Evolutionary conservation across 306 rosid species (phyloP).

Genomic region (Biancaea sappan): DNA sequence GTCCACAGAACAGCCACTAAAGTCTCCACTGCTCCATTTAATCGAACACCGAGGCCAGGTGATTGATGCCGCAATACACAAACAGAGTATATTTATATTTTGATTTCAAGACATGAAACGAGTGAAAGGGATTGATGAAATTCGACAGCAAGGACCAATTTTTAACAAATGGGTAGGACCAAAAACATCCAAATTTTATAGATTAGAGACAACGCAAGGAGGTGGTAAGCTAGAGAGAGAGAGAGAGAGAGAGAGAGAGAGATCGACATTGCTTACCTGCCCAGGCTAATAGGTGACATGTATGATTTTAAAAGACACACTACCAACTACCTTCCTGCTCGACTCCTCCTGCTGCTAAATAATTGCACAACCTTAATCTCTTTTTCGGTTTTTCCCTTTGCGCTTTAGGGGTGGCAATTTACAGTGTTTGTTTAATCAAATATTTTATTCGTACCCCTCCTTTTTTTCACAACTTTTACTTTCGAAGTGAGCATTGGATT

Average conservation of each 20-base stretch:
- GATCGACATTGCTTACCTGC: slow-evolving; percentile 63
- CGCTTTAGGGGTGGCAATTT: slow-evolving; percentile 43
- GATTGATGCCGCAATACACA: slow-evolving; percentile 38
- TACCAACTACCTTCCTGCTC: slow-evolving; percentile 93
- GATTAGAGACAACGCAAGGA: slow-evolving; percentile 48
- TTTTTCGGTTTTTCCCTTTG: slow-evolving; percentile 34
- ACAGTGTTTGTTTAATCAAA: slow-evolving; percentile 18
- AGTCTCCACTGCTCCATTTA: slow-evolving; percentile 44
- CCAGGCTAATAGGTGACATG: slow-evolving; percentile 60
- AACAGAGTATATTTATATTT: slow-evolving; percentile 16
- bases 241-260: neutral
- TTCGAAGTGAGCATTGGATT: slow-evolving; percentile 39
- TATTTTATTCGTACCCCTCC: neutral
- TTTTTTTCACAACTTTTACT: no score
- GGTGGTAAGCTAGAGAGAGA: slow-evolving; percentile 43
- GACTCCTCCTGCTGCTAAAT: slow-evolving; percentile 85
- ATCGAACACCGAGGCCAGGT: slow-evolving; percentile 44
- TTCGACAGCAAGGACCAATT: slow-evolving; percentile 41
- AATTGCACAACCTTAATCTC: slow-evolving; percentile 61
- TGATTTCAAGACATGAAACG: slow-evolving; percentile 36
- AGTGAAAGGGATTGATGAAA: slow-evolving; percentile 47
- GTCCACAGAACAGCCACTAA: slow-evolving; percentile 44
- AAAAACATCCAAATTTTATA: slow-evolving; percentile 61
- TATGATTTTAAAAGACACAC: slow-evolving; percentile 77
- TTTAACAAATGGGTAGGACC: slow-evolving; percentile 56